Percentiles rank a stretch among this genome's conserved stretches.
These are phyloP conservation scores for Pestalotiopsis fici DNA, from an alignment of 2,329 filamentous ascomycete species.

Conservation along the genomic window DNA sequence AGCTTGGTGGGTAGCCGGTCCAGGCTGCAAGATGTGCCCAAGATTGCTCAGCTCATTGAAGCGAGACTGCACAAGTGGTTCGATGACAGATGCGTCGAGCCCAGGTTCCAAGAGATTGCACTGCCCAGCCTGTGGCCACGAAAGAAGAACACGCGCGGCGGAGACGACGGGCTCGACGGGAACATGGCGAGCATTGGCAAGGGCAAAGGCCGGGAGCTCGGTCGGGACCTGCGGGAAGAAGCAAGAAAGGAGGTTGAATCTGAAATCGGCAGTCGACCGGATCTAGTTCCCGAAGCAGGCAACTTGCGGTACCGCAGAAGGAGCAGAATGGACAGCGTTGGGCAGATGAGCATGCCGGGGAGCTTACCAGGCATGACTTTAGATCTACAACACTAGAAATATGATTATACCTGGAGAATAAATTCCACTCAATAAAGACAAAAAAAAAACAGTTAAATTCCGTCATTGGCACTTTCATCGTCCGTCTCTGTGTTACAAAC, in stretches of 20 bases:
- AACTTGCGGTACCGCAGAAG: constrained; percentile 39
- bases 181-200: constrained; percentile 48
- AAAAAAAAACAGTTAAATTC: neutral
- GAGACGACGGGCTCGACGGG: constrained; percentile 58
- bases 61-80: constrained; percentile 82
- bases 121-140: constrained; percentile 81
- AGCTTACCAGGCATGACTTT: constrained; percentile 50
- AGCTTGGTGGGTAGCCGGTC: constrained; percentile 80
- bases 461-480: too few species aligned
- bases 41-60: constrained; percentile 84
- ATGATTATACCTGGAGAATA: too few species aligned
- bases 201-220: constrained; percentile 54
- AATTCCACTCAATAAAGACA: neutral
- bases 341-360: constrained; percentile 46
- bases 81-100: constrained; percentile 83
- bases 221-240: constrained; percentile 52
- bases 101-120: constrained; percentile 83
- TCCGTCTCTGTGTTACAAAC: too few species aligned
- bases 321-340: constrained; percentile 33
- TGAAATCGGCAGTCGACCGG: constrained; percentile 39
- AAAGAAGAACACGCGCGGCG: constrained; percentile 79
- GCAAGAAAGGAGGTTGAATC: constrained; percentile 46
- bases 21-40: constrained; percentile 80
- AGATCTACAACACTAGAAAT: constrained; percentile 56
- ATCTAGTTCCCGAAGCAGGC: constrained; percentile 32